phyloP scores from a whole-genome alignment of 1,284 basidiomycete species.

The Melampsora americana region DNA sequence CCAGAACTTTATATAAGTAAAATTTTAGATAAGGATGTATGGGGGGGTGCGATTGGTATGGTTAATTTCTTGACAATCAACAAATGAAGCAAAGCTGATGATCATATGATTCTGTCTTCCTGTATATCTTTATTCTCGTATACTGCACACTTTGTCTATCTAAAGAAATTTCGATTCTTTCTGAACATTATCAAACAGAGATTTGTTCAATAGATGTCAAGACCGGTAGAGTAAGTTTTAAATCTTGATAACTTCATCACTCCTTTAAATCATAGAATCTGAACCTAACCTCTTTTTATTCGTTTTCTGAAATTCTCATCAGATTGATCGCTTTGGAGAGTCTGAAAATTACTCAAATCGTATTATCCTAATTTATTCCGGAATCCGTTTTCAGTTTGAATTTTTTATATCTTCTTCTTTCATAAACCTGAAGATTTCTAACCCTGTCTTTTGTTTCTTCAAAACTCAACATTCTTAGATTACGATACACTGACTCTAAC shows the following conservation, averaged over 20 bases:
- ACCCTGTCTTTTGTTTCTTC: conserved; percentile 23
- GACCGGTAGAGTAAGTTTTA: conserved; percentile 67
- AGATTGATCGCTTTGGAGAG: conserved; percentile 38
- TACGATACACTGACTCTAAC: conserved; percentile 82
- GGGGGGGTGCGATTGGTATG: conserved; percentile 81
- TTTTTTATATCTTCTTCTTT: neutral
- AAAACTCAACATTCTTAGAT: conserved; percentile 57
- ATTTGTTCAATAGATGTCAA: conserved; percentile 87
- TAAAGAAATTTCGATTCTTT: conserved; percentile 16
- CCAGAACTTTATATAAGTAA: conserved; percentile 72
- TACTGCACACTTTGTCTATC: neutral
- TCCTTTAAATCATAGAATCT: no score
- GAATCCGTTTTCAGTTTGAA: conserved; percentile 62
- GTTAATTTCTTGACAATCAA: neutral
- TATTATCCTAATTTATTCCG: conserved; percentile 78
- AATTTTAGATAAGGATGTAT: conserved; percentile 72
- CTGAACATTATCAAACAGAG: conserved; percentile 61
- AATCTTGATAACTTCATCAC: neutral
- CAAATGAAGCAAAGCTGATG: neutral
- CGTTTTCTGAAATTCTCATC: neutral
- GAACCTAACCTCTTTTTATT: no score
- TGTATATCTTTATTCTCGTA: no score
- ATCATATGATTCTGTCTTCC: no score
- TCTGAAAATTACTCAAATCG: conserved; percentile 51
- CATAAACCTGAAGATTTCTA: neutral